Conservation (phyloP, 306 rosid species). For the Benincasa hispida region DNA sequence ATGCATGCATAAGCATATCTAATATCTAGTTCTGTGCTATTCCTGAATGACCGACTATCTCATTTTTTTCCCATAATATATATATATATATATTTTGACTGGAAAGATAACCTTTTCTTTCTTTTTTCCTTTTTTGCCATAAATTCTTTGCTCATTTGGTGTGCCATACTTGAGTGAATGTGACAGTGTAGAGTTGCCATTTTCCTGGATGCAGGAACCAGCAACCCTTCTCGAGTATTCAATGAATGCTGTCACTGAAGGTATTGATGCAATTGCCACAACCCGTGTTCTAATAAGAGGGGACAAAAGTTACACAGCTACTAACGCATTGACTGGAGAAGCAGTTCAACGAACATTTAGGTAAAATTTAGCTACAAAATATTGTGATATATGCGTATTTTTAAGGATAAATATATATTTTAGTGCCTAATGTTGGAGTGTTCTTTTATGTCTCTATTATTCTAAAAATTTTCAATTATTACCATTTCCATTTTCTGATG, state of each 20-base stretch:
- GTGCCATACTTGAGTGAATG: background rate
- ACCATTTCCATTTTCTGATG: background rate
- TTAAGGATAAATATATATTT: background rate
- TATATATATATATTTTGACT: background rate
- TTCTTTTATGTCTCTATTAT: background rate
- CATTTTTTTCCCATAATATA: background rate
- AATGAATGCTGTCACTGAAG: constrained; percentile 78
- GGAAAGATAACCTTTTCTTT: too few species aligned
- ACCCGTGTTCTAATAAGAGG: constrained; percentile 73
- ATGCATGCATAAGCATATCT: background rate
- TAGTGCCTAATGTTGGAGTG: background rate
- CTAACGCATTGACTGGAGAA: constrained; percentile 51
- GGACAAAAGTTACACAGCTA: constrained; percentile 23
- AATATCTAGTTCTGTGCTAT: background rate
- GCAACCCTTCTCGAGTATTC: constrained; percentile 81
- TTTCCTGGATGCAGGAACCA: constrained; percentile 51
- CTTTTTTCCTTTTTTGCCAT: background rate
- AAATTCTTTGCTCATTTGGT: background rate
- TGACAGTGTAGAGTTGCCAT: background rate
- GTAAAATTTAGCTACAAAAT: constrained; percentile 19
- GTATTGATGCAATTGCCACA: constrained; percentile 94
- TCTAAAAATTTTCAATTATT: background rate
- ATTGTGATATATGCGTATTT: background rate
- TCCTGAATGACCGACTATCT: background rate
- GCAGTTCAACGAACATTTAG: constrained; percentile 58